Evolutionary conservation across 2,329 filamentous ascomycete genomes (phyloP), one percentile per base, ranked within the genome.

Genomic region (Clarireedia sp.): DNA sequence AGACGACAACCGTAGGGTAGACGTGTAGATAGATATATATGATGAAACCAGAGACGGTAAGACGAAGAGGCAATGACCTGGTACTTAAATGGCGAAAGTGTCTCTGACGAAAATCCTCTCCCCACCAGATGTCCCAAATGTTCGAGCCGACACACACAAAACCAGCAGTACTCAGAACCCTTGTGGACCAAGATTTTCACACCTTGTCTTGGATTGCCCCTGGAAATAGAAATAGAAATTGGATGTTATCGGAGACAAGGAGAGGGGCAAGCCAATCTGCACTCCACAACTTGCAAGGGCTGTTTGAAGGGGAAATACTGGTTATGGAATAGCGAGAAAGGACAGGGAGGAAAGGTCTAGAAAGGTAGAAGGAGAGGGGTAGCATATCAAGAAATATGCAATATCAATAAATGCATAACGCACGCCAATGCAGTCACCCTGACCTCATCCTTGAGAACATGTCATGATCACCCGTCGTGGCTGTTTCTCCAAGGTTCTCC

Each of bases 11-110:
- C 36, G n/a, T 36, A 41, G 23, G 44, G 26, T 8, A 23, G 36
- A 48, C 33, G n/a, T 23, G 48, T 33, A 10, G 17, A 53, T 41
- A 40, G 12, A 17, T 5, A 14, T 36, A 37, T n/a, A 26, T 44
- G n/a, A 48, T 17, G 47, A 8, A 41, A 19, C 14, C 19, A n/a
- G 38, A 41, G 43, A 48, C 44, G 36, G 36, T 41, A 38, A 26
- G 48, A 43, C 21, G 10, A 45, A 23, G 19, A 45, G 41, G 51
- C 45, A 54, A 49, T 48, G 51, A 19, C 16, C 36, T 47, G 17
- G 36, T 49, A 41, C 36, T 54, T 54, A 54, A 54, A 54, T 24
- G 45, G 33, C 40, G 38, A 17, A 24, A 5, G 16, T 49, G 19
- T 48, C 12, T 43, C 37, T 48, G 44, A 54, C 29, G 29, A 12